Base-by-base conservation (phyloP, 164 flowering plant species). In the Hamamelis virginiana region DNA sequence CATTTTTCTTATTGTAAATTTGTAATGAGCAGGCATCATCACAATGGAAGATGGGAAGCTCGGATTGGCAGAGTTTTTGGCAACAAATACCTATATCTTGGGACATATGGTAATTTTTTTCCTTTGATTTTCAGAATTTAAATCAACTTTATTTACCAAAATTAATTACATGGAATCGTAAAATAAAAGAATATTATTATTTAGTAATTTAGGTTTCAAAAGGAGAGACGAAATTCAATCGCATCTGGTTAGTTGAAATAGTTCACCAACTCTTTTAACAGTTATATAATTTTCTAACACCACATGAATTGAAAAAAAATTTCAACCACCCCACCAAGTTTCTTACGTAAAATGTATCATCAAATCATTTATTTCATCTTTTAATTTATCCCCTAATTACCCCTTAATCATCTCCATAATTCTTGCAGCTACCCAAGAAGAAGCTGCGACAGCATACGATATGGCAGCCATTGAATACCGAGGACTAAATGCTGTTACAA, bases 371-470 rank as follows among this genome's bases (percentile, higher is more conserved):
- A n/a, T n/a, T n/a, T n/a, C n/a, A n/a, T 46, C 52, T 43, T 38
- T 28, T 22, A 38, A 50, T 12, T 65, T 55, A 11, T 26, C 26
- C 27, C 33, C 15, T 14, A 26, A 56, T 15, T 33, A 45, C 47
- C 23, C 18, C 12, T 38, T 18, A n/a, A 10, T 1, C 18, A 41
- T 14, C 44, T 25, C 5, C 33, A 18, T 64, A 33, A 18, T 71
- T 14, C 16, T 43, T 50, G 72, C 51, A 80, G 77, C 61, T 56
- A 80, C 85, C 50, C 84, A 84, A 46, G 87, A 86, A 65, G 89
- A 86, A 74, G 89, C 89, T 0, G 89, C 87, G 1, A 65, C 75
- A 0, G 89, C 89, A 18, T 86, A 86, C 60, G 89, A 86, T 74
- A 81, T 79, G 82, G 89, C 87, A 57, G 87, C 89, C 1, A 81